phyloP scores from a whole-genome alignment of 2,329 filamentous ascomycete species.

The Plectosphaerella plurivora region DNA sequence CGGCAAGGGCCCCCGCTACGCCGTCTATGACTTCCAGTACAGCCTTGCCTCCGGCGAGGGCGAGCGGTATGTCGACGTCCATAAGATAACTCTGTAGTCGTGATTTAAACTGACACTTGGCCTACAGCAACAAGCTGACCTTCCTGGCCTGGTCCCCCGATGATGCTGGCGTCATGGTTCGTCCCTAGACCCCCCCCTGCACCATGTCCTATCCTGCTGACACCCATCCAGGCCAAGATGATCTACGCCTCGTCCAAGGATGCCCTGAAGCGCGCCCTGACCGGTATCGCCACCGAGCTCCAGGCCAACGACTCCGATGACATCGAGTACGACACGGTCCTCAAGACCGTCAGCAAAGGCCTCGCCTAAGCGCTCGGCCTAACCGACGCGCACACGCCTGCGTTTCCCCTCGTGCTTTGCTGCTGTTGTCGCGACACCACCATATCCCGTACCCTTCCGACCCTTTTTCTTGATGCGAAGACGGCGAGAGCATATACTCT shows the following conservation, averaged over 20 bases:
- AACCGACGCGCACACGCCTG: neutral
- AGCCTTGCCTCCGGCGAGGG: constrained; percentile 68
- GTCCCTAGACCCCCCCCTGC: constrained; percentile 20
- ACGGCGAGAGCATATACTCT: constrained; percentile 13
- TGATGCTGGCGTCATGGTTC: constrained; percentile 73
- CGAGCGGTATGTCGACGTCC: constrained; percentile 48
- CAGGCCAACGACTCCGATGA: constrained; percentile 83
- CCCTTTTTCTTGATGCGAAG: constrained; percentile 6
- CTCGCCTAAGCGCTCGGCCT: constrained; percentile 17
- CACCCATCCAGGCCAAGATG: constrained; percentile 69
- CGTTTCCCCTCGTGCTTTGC: neutral
- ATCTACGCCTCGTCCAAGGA: constrained; percentile 87
- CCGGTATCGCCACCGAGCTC: constrained; percentile 69
- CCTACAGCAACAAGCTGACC: constrained; percentile 66
- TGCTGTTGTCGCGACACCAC: constrained; percentile 1
- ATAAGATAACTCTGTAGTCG: neutral
- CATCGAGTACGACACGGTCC: constrained; percentile 70
- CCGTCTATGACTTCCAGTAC: constrained; percentile 83
- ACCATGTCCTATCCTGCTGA: neutral
- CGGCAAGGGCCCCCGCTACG: constrained; percentile 72
- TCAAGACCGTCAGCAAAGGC: constrained; percentile 63
- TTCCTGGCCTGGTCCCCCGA: constrained; percentile 80
- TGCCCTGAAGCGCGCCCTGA: constrained; percentile 74
- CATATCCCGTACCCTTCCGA: constrained; percentile 5
- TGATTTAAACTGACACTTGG: neutral